A percentile compares a stretch with the other conserved stretches of the same genome.
phyloP scores from a whole-genome alignment of 1,284 basidiomycete species.

The Ceratobasidium sp. region DNA sequence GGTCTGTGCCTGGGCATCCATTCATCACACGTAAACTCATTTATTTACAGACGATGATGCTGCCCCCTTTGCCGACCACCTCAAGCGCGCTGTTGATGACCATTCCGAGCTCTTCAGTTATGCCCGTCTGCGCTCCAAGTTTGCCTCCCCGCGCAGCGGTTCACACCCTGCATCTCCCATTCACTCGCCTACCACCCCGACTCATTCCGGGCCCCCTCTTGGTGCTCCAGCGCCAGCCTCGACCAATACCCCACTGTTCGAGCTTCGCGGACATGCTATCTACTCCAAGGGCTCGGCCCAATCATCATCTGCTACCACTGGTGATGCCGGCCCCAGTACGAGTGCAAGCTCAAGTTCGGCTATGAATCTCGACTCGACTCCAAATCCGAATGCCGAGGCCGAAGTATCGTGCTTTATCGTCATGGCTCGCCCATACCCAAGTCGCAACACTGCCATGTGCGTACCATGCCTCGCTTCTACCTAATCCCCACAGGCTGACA shows the following conservation, averaged over 20 bases:
- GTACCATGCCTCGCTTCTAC: conserved; percentile 45
- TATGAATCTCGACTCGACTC: not conserved
- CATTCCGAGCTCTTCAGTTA: conserved; percentile 64
- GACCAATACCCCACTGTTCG: conserved; percentile 68
- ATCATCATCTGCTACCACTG: conserved; percentile 11
- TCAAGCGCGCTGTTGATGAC: conserved; percentile 62
- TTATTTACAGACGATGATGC: conserved; percentile 68
- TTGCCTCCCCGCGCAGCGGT: conserved; percentile 26
- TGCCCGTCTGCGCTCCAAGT: conserved; percentile 64
- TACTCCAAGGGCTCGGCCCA: conserved; percentile 46
- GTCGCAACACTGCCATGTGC: conserved; percentile 72
- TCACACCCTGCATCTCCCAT: not conserved
- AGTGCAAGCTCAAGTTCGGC: conserved; percentile 11
- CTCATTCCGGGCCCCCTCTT: not conserved
- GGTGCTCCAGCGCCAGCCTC: conserved; percentile 42
- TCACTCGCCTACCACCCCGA: conserved; percentile 20
- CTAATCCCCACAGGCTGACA: conserved; percentile 38
- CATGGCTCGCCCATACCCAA: conserved; percentile 78
- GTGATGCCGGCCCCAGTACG: conserved; percentile 24
- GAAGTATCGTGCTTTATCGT: conserved; percentile 63
- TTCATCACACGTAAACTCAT: conserved; percentile 15
- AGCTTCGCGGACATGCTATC: conserved; percentile 73
- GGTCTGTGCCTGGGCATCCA: conserved; percentile 53
- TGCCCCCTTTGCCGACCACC: conserved; percentile 61
- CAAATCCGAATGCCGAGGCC: conserved; percentile 20